These are phyloP conservation scores for Cutaneotrichosporon cutaneum DNA, from an alignment of 1,284 basidiomycete genomes.

Conservation along the genomic window DNA sequence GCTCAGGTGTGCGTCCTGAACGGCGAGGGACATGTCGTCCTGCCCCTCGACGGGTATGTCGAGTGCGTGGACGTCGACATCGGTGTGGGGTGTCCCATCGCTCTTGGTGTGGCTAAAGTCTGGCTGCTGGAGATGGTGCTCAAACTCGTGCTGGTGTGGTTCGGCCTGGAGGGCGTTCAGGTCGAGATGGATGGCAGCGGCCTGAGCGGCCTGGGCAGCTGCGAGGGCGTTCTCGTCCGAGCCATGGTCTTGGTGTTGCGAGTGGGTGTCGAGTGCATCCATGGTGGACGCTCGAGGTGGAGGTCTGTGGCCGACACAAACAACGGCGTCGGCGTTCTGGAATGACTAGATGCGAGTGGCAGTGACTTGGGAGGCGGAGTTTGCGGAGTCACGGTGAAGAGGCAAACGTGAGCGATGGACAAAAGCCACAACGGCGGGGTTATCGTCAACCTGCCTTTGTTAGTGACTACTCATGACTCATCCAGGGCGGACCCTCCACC, in stretches of 20 bases:
- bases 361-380: background rate
- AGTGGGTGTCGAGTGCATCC: constrained; percentile 26
- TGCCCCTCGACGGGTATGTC: constrained; percentile 26
- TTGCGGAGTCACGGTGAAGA: constrained; percentile 3
- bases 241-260: constrained; percentile 35
- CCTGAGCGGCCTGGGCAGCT: constrained; percentile 40
- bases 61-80: constrained; percentile 25
- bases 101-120: constrained; percentile 41
- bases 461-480: background rate
- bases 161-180: constrained; percentile 26
- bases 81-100: constrained; percentile 21
- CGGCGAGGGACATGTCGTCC: constrained; percentile 18
- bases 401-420: background rate
- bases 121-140: constrained; percentile 43
- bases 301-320: constrained; percentile 4
- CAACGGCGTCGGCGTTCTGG: constrained; percentile 5
- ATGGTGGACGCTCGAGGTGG: constrained; percentile 10
- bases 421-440: constrained; percentile 8
- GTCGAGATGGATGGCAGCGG: constrained; percentile 36
- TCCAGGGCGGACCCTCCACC: no score
- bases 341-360: background rate
- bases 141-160: constrained; percentile 29
- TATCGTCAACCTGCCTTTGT: background rate
- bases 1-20: constrained; percentile 30
- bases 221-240: constrained; percentile 41